These are phyloP conservation scores for Tetrapisispora nanseiensis DNA, from an alignment of 805 yeast genomes.

Conservation along the genomic window DNA sequence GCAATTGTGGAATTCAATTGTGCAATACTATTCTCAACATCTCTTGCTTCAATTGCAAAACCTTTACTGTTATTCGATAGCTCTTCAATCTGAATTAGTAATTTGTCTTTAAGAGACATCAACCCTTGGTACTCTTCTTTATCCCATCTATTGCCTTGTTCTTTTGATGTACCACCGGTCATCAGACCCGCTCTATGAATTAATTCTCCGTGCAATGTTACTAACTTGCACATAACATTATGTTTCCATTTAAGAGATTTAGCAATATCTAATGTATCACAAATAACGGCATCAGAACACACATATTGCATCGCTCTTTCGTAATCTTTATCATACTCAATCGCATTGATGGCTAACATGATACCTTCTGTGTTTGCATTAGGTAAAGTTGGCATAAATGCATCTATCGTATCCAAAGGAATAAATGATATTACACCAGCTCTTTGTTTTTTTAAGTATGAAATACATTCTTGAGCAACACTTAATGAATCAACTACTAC, in stretches of 20 bases:
- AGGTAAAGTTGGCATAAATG: conserved; percentile 45
- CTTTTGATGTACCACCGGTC: conserved; percentile 77
- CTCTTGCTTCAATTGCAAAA: conserved; percentile 46
- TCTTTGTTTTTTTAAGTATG: conserved; percentile 73
- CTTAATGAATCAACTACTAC: conserved; percentile 67
- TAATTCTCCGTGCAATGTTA: conserved; percentile 74
- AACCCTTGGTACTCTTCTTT: conserved; percentile 54
- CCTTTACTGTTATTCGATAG: conserved; percentile 35
- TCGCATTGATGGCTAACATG: conserved; percentile 53
- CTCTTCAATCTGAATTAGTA: conserved; percentile 38
- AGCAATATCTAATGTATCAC: conserved; percentile 63
- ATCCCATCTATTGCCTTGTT: conserved; percentile 52
- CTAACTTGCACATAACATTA: conserved; percentile 52
- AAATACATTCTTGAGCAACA: conserved; percentile 67
- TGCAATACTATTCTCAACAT: conserved; percentile 46
- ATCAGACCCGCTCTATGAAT: conserved; percentile 80
- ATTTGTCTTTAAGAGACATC: conserved; percentile 38
- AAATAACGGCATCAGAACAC: conserved; percentile 69
- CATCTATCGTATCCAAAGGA: conserved; percentile 71
- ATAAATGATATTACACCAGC: conserved; percentile 80
- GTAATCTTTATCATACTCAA: conserved; percentile 54
- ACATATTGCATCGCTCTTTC: conserved; percentile 75
- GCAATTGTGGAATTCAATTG: conserved; percentile 39
- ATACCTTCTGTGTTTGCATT: conserved; percentile 13
- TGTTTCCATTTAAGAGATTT: conserved; percentile 60